A percentile compares a stretch with the other conserved stretches of the same genome.
These are phyloP conservation scores for Glaciozyma martinii DNA, from an alignment of 768 basidiomycete species.

Conservation along the genomic window DNA sequence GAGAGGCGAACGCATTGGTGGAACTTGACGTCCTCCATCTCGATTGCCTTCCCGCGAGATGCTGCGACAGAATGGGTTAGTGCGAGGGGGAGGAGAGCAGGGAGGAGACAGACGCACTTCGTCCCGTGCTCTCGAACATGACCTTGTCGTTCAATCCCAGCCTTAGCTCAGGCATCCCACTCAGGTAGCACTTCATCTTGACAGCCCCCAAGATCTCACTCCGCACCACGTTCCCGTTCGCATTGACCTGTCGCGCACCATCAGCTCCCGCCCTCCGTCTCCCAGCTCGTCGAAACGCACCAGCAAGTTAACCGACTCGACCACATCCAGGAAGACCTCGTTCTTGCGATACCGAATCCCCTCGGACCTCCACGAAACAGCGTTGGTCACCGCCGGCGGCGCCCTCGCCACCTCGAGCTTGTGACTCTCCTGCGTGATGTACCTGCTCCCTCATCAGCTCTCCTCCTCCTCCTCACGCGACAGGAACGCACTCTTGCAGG, in stretches of 20 bases:
- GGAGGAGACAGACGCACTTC: slow-evolving; percentile 52
- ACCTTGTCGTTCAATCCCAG: slow-evolving; percentile 97
- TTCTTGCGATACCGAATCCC: slow-evolving; percentile 97
- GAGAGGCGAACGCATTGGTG: slow-evolving; percentile 97
- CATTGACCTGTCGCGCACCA: slow-evolving; percentile 63
- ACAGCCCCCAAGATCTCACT: slow-evolving; percentile 96
- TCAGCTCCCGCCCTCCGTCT: background rate
- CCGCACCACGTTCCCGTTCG: slow-evolving; percentile 90
- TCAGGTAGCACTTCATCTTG: slow-evolving; percentile 99
- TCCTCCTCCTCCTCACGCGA: too few relatives aligned
- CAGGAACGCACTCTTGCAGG: slow-evolving; percentile 66
- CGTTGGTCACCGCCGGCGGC: slow-evolving; percentile 95
- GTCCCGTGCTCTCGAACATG: slow-evolving; percentile 96
- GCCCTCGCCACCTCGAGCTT: slow-evolving; percentile 89
- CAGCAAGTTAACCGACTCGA: slow-evolving; percentile 92
- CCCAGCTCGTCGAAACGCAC: slow-evolving; percentile 45
- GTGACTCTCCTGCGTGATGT: slow-evolving; percentile 97
- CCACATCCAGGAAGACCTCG: slow-evolving; percentile 96
- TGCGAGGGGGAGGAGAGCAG: background rate
- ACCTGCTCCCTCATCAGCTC: slow-evolving; percentile 46
- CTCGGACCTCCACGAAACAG: slow-evolving; percentile 96
- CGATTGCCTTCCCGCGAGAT: slow-evolving; percentile 90
- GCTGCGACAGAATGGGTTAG: slow-evolving; percentile 44
- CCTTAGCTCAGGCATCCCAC: slow-evolving; percentile 97
- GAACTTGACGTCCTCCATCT: slow-evolving; percentile 99